A percentile compares a stretch with the other conserved stretches of the same genome.
These are phyloP conservation scores for Sclerotinia spermophila DNA, from an alignment of 2,329 filamentous ascomycete genomes.

Conservation along the genomic window DNA sequence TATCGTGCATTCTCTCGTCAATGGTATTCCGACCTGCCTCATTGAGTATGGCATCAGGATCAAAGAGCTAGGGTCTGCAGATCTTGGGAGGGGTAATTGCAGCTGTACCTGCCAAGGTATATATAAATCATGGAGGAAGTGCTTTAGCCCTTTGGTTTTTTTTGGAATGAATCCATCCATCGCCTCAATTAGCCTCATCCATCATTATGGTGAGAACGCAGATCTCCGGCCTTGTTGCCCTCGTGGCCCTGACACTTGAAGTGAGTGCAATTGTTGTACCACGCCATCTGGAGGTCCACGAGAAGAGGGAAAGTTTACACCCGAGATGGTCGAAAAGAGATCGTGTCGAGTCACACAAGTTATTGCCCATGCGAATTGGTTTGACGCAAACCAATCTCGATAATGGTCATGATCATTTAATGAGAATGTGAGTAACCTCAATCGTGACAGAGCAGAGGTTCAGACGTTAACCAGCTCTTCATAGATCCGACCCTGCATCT, in stretches of 20 bases:
- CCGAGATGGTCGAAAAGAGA: constrained; percentile 30
- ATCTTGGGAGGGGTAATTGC: constrained; percentile 2
- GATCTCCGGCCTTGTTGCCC: constrained; percentile 10
- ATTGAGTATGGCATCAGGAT: background rate
- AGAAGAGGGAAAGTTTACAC: constrained; percentile 26
- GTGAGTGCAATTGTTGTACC: constrained; percentile 23
- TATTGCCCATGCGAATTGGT: constrained; percentile 32
- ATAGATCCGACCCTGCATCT: constrained; percentile 31
- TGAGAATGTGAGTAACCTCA: constrained; percentile 29
- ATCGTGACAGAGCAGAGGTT: background rate
- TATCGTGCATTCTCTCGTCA: background rate
- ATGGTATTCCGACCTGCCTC: constrained; percentile 5
- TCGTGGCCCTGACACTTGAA: constrained; percentile 5
- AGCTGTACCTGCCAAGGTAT: constrained; percentile 17
- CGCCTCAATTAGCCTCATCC: background rate
- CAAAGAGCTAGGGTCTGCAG: constrained; percentile 15
- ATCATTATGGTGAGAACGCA: background rate
- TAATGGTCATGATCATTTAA: constrained; percentile 28
- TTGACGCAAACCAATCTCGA: constrained; percentile 29
- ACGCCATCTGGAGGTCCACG: constrained; percentile 27
- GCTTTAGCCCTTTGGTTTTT: background rate
- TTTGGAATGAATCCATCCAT: background rate
- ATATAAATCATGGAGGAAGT: constrained; percentile 10
- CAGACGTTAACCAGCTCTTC: background rate
- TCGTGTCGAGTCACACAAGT: constrained; percentile 25